Evolutionary conservation across 768 basidiomycete genomes (phyloP).

Genomic region (Nidula microcarpa): DNA sequence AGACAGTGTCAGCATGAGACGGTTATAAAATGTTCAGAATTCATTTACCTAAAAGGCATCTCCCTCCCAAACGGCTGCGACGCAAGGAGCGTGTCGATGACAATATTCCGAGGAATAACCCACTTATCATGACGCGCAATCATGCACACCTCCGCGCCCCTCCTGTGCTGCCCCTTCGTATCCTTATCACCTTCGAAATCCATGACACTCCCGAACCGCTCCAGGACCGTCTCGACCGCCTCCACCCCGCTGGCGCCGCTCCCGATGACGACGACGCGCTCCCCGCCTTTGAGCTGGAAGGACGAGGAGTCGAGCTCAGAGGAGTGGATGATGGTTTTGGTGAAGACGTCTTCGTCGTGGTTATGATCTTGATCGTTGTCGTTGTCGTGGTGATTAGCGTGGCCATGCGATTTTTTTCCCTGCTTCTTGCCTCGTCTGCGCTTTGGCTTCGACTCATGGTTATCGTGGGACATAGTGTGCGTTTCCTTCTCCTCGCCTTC

Average conservation of each 20-base stretch:
- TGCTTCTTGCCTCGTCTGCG: background rate
- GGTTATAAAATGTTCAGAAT: background rate
- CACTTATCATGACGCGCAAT: constrained; percentile 46
- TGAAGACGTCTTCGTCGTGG: constrained; percentile 13
- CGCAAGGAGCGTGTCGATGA: constrained; percentile 44
- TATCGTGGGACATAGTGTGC: background rate
- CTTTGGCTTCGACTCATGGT: background rate
- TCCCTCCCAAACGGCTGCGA: constrained; percentile 51
- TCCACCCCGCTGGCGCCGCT: constrained; percentile 46
- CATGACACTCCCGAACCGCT: constrained; percentile 16
- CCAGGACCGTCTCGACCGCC: constrained; percentile 24
- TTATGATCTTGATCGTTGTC: background rate
- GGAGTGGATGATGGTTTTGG: constrained; percentile 40
- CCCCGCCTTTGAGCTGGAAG: constrained; percentile 25
- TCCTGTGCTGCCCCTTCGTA: background rate
- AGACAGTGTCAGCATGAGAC: background rate
- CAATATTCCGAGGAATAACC: constrained; percentile 44
- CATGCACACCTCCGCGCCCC: constrained; percentile 30
- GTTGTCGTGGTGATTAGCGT: background rate
- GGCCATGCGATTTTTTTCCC: background rate
- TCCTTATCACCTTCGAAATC: background rate
- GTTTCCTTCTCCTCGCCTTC: constrained; percentile 9
- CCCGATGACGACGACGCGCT: constrained; percentile 42
- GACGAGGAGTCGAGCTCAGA: constrained; percentile 37
- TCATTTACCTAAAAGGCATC: constrained; percentile 41